Conservation (phyloP, 1,284 basidiomycete species). For the Rhodotorula sp. region DNA sequence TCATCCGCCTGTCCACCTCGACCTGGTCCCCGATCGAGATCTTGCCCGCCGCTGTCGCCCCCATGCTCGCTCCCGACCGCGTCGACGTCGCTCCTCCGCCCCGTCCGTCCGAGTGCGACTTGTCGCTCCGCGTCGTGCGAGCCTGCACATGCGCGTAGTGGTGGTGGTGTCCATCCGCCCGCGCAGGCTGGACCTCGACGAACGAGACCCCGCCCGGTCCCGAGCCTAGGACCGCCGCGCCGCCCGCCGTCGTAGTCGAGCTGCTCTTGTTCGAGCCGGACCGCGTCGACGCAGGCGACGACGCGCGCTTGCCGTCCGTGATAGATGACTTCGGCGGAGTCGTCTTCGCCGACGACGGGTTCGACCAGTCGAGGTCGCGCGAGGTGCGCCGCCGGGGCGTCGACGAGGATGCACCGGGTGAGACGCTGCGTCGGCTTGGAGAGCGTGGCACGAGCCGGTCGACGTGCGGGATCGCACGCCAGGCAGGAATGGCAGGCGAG, state of each 20-base stretch:
- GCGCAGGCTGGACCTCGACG: conserved; percentile 4
- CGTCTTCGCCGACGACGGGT: neutral
- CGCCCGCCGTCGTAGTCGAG: neutral
- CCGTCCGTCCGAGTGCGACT: conserved; percentile 17
- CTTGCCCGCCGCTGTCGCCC: neutral
- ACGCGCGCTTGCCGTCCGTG: neutral
- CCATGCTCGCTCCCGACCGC: neutral
- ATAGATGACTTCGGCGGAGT: neutral
- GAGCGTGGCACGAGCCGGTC: conserved; percentile 28
- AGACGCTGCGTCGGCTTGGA: conserved; percentile 12
- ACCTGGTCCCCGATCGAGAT: conserved; percentile 12
- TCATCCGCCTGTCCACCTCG: conserved; percentile 18
- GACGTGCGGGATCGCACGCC: conserved; percentile 28
- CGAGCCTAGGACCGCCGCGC: conserved; percentile 9
- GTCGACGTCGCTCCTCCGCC: neutral
- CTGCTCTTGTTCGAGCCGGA: conserved; percentile 1
- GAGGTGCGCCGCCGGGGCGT: neutral
- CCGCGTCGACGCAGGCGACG: conserved; percentile 7
- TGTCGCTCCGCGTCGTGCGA: conserved; percentile 5
- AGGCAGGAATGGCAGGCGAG: conserved; percentile 2
- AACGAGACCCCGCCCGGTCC: conserved; percentile 23
- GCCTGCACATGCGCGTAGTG: neutral
- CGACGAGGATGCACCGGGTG: neutral
- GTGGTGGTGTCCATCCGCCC: neutral
- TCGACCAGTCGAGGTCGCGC: neutral